Conservation (phyloP, 306 rosid species). For the Lagenaria siceraria region DNA sequence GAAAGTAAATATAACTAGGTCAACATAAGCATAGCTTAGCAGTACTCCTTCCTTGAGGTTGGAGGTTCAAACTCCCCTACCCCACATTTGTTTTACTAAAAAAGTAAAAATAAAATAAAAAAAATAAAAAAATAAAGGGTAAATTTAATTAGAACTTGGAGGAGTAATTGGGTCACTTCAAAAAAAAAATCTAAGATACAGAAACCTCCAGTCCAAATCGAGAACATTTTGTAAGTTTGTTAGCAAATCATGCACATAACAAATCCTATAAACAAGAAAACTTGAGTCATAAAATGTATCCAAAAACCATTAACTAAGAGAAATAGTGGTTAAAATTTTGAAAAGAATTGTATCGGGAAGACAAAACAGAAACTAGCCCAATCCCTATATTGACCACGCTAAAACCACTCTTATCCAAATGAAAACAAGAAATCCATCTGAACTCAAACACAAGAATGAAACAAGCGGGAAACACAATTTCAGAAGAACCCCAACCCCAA, state of each 20-base stretch:
- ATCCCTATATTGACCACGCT: background rate
- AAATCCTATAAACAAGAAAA: background rate
- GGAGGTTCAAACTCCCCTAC: background rate
- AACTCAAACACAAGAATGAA: background rate
- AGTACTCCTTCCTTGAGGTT: too few relatives aligned
- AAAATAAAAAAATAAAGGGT: too few relatives aligned
- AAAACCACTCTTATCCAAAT: background rate
- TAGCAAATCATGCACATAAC: background rate
- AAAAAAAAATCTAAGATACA: background rate
- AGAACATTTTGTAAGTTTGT: background rate
- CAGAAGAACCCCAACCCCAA: background rate
- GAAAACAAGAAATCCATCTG: background rate
- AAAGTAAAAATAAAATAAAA: too few relatives aligned
- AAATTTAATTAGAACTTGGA: background rate
- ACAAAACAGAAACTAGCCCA: background rate
- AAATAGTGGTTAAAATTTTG: background rate
- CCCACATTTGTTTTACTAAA: background rate
- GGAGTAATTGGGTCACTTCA: background rate
- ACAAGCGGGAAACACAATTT: background rate
- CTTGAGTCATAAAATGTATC: background rate
- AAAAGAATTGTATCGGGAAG: background rate
- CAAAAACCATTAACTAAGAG: background rate
- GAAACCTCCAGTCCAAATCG: background rate
- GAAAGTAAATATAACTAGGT: background rate
- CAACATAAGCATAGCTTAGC: too few relatives aligned